phyloP scores from a whole-genome alignment of 2,329 filamentous ascomycete genomes.

The Trichoderma sp. region DNA sequence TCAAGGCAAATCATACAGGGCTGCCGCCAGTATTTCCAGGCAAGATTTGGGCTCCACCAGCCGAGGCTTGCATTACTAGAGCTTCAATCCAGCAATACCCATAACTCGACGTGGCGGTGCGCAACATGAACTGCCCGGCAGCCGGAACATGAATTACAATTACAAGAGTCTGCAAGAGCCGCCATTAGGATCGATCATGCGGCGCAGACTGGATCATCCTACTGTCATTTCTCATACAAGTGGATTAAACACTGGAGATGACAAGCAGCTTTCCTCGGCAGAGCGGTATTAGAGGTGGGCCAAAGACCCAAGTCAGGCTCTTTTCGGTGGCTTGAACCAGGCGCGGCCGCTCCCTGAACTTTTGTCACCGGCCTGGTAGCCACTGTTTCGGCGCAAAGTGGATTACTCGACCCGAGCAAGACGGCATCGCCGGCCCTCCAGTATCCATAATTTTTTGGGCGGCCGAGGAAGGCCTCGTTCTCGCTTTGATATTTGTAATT shows the following conservation, averaged over 20 bases:
- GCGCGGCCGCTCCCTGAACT: not conserved
- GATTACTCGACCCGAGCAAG: not conserved
- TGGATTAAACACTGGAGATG: not conserved
- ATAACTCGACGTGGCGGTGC: not conserved
- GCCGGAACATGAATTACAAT: not conserved
- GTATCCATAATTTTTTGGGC: not conserved
- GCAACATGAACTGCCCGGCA: not conserved
- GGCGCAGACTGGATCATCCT: not conserved
- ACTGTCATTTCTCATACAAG: not conserved
- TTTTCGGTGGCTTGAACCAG: not conserved
- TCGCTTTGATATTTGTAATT: not conserved
- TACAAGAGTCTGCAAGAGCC: not conserved
- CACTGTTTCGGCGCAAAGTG: not conserved
- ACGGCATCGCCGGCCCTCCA: not conserved
- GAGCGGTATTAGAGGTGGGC: not conserved
- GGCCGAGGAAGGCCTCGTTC: not conserved
- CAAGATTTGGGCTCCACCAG: not conserved
- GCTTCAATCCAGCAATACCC: not conserved
- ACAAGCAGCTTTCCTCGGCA: not conserved
- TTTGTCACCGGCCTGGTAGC: not conserved
- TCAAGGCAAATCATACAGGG: not conserved
- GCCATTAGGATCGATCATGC: not conserved
- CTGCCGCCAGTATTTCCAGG: not conserved
- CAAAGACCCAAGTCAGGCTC: not conserved
- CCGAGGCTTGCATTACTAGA: not conserved